Evolutionary conservation across 2,329 filamentous ascomycete genomes (phyloP).

Genomic region (Sarocladium brachiariae): DNA sequence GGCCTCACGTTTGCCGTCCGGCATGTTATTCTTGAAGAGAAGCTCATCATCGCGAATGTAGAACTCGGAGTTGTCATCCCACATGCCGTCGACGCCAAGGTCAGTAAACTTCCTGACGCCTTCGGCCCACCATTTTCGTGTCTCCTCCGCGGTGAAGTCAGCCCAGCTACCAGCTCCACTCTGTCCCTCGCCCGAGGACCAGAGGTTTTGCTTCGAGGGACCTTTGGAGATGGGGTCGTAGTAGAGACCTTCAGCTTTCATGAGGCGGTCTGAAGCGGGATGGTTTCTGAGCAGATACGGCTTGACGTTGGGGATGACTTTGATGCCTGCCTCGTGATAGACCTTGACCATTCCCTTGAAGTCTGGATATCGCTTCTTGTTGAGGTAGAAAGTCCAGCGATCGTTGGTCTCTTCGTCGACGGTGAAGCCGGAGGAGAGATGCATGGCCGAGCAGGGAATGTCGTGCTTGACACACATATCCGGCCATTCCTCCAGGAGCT

Average conservation of each 20-base stretch:
- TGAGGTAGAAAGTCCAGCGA: conserved; percentile 1
- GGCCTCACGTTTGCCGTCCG: background rate
- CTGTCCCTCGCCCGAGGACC: background rate
- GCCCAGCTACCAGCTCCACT: conserved; percentile 4
- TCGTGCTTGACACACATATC: conserved; percentile 2
- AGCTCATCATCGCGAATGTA: conserved; percentile 6
- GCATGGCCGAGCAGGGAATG: conserved; percentile 6
- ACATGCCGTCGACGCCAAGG: conserved; percentile 6
- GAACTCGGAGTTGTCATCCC: conserved; percentile 9
- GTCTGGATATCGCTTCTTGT: background rate
- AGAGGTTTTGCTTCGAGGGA: conserved; percentile 5
- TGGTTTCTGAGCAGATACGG: conserved; percentile 1
- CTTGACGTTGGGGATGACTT: conserved; percentile 6
- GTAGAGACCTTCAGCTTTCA: conserved; percentile 5
- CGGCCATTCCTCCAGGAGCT: conserved; percentile 7
- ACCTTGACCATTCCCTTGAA: conserved; percentile 3
- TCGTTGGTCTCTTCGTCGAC: background rate
- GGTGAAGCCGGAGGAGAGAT: conserved; percentile 6
- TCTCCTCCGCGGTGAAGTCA: conserved; percentile 2
- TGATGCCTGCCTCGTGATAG: conserved; percentile 6
- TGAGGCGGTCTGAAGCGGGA: background rate
- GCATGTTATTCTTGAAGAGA: conserved; percentile 9
- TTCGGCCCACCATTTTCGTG: conserved; percentile 5
- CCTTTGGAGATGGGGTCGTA: conserved; percentile 3
- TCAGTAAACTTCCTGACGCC: conserved; percentile 6